phyloP scores from a whole-genome alignment of 331 rosid species.

The Cydonia oblonga region DNA sequence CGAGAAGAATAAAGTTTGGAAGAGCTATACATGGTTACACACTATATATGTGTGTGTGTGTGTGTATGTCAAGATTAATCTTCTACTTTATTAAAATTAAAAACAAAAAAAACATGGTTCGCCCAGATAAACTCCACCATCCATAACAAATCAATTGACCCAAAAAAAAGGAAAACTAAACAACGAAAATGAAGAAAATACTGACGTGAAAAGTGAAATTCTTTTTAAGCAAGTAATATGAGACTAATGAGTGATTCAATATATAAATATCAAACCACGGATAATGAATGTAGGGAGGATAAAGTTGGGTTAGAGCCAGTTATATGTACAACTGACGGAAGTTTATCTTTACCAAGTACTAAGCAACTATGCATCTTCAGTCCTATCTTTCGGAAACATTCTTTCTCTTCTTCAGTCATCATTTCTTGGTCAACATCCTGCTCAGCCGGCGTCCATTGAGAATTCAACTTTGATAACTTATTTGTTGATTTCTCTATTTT shows the following conservation, averaged over 20 bases:
- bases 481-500: conserved; percentile 53
- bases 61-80: not conserved
- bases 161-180: not conserved
- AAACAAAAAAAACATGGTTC: not conserved
- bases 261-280: not conserved
- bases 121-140: not conserved
- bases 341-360: conserved; percentile 47
- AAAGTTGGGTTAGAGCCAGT: not conserved
- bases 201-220: not conserved
- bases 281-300: not conserved
- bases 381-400: conserved; percentile 55
- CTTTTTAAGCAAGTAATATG: not conserved
- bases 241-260: not conserved
- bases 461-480: conserved; percentile 50
- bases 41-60: not conserved
- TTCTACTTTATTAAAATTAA: not conserved
- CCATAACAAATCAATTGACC: not conserved
- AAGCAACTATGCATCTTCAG: conserved; percentile 49
- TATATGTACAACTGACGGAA: not conserved
- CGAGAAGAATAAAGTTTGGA: not conserved
- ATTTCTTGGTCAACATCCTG: conserved; percentile 52
- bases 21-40: not conserved
- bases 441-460: conserved; percentile 42
- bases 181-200: not conserved
- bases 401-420: conserved; percentile 71